Conservation (phyloP, 2,329 filamentous ascomycete genomes). For the Hypoxylon sp. region DNA sequence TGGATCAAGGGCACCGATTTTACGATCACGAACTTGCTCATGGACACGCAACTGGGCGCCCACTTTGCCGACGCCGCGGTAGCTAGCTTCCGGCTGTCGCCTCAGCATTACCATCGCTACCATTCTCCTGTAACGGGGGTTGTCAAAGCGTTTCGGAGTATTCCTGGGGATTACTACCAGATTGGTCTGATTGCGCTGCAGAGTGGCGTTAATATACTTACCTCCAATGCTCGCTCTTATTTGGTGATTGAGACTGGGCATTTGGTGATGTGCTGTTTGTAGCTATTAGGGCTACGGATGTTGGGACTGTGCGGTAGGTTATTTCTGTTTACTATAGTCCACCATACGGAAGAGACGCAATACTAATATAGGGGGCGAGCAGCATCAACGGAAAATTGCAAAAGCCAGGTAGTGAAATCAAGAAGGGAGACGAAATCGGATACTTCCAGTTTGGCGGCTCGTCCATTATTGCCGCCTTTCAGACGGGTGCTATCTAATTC, state of each 20-base stretch:
- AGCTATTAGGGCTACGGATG: constrained; percentile 52
- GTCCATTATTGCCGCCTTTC: constrained; percentile 52
- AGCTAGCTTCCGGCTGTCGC: constrained; percentile 53
- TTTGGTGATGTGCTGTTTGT: constrained; percentile 53
- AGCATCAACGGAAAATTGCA: constrained; percentile 49
- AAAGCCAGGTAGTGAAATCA: constrained; percentile 43
- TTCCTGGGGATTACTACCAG: constrained; percentile 55
- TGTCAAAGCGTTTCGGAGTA: constrained; percentile 49
- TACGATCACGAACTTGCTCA: constrained; percentile 51
- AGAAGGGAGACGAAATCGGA: constrained; percentile 52
- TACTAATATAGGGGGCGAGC: neutral
- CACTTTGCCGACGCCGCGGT: constrained; percentile 48
- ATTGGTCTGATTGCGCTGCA: constrained; percentile 49
- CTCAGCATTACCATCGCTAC: constrained; percentile 57
- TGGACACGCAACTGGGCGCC: constrained; percentile 46
- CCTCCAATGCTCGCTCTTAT: constrained; percentile 49
- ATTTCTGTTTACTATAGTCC: neutral
- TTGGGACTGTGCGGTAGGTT: constrained; percentile 51
- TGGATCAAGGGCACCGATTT: constrained; percentile 57
- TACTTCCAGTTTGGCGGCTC: constrained; percentile 54
- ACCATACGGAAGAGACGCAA: neutral
- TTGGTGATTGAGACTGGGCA: constrained; percentile 49
- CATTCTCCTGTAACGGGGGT: constrained; percentile 53
- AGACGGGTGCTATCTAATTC: constrained; percentile 49
- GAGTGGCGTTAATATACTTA: constrained; percentile 50